Conservation (phyloP, 2,329 filamentous ascomycete species). For the Metarhizium humberi region DNA sequence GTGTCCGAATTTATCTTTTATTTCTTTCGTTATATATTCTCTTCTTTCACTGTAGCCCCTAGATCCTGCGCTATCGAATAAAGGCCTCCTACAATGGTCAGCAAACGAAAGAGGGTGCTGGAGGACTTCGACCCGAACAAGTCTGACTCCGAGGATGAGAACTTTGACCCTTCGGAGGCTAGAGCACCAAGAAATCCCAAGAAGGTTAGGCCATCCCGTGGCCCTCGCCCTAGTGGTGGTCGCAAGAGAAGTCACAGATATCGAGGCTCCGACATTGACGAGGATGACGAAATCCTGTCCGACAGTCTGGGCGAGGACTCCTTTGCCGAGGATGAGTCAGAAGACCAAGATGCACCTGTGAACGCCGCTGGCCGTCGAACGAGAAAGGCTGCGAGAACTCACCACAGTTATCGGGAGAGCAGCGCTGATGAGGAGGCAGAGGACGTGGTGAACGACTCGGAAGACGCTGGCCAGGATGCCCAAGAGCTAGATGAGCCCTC, state of each 20-base stretch:
- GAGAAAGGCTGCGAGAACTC: constrained; percentile 36
- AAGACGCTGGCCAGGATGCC: constrained; percentile 10
- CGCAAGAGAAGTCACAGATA: constrained; percentile 36
- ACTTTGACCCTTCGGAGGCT: constrained; percentile 48
- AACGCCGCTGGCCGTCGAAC: constrained; percentile 39
- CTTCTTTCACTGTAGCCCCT: not conserved
- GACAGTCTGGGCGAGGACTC: constrained; percentile 44
- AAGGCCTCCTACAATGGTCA: constrained; percentile 17
- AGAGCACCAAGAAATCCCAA: constrained; percentile 32
- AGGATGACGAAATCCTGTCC: constrained; percentile 46
- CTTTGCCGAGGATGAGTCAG: constrained; percentile 32
- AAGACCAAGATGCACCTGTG: constrained; percentile 31
- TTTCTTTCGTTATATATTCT: too few species aligned
- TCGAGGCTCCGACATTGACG: constrained; percentile 52
- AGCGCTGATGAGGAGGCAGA: constrained; percentile 31
- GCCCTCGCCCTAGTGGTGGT: constrained; percentile 16
- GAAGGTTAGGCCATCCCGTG: constrained; percentile 30
- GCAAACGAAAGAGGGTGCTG: constrained; percentile 49
- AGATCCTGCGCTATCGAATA: constrained; percentile 6
- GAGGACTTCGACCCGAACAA: constrained; percentile 57
- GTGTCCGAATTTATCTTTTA: not conserved
- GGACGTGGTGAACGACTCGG: constrained; percentile 18
- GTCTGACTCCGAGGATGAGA: constrained; percentile 57
- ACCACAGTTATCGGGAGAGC: constrained; percentile 38
- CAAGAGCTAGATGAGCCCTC: constrained; percentile 20